A percentile compares a stretch with the other conserved stretches of the same genome.
phyloP scores from a whole-genome alignment of 768 basidiomycete species.

The Pleurotus tuoliensis region DNA sequence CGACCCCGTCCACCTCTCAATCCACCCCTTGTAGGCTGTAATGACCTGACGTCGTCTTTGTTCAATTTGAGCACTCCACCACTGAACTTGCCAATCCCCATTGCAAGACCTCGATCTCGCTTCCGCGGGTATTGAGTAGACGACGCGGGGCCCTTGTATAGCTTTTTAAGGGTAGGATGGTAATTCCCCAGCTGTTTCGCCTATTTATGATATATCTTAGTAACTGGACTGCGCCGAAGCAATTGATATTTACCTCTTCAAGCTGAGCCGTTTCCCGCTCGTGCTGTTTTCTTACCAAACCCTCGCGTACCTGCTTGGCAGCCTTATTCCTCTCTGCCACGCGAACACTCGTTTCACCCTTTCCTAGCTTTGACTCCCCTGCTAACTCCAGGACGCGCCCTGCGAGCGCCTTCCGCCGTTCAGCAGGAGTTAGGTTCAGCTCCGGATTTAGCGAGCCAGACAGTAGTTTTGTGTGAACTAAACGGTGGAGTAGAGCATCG shows the following conservation, averaged over 20 bases:
- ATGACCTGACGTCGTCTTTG: constrained; percentile 50
- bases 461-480: constrained; percentile 76
- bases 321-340: constrained; percentile 66
- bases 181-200: constrained; percentile 85
- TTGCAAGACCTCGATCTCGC: constrained; percentile 61
- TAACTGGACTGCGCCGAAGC: constrained; percentile 2
- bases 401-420: constrained; percentile 69
- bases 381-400: constrained; percentile 75
- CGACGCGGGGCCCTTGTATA: constrained; percentile 42
- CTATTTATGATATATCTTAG: constrained; percentile 29
- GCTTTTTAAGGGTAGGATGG: constrained; percentile 70
- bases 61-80: constrained; percentile 67
- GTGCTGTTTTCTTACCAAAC: constrained; percentile 58
- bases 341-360: constrained; percentile 63
- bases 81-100: constrained; percentile 78
- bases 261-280: constrained; percentile 50
- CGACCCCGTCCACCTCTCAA: constrained; percentile 16
- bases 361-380: constrained; percentile 66
- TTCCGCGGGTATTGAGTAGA: constrained; percentile 32
- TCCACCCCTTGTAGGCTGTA: no score
- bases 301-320: constrained; percentile 68
- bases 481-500: constrained; percentile 71
- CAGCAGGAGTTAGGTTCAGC: constrained; percentile 57
- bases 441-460: constrained; percentile 69
- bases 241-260: constrained; percentile 53